These are phyloP conservation scores for Naumovozyma baii DNA, from an alignment of 805 yeast species.

Conservation along the genomic window DNA sequence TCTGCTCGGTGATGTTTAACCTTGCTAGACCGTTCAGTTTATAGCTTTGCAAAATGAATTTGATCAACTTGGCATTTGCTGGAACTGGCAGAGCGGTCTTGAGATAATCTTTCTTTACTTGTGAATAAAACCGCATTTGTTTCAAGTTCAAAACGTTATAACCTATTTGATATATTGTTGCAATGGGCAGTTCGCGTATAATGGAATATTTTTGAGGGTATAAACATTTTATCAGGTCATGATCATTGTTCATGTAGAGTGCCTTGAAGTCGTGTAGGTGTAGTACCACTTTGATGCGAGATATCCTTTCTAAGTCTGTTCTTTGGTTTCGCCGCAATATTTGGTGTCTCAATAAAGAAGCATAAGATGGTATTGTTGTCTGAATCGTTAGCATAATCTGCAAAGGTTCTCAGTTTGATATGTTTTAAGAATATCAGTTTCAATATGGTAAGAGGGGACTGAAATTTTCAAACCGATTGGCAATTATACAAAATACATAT, in stretches of 20 bases:
- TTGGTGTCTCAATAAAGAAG: not conserved
- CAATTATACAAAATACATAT: too few species aligned
- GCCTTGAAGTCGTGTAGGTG: not conserved
- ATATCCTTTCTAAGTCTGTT: not conserved
- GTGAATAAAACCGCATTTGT: not conserved
- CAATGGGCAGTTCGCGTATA: not conserved
- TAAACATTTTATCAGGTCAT: not conserved
- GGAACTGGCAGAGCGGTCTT: not conserved
- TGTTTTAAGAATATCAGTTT: too few species aligned
- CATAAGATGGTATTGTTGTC: not conserved
- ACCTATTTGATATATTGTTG: not conserved
- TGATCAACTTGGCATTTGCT: not conserved
- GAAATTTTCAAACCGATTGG: too few species aligned
- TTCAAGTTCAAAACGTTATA: not conserved
- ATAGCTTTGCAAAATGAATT: not conserved
- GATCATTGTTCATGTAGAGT: not conserved
- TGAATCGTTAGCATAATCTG: not conserved
- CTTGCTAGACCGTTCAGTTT: constrained; percentile 3
- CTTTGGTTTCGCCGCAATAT: not conserved
- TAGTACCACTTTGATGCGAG: not conserved
- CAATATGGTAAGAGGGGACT: too few species aligned
- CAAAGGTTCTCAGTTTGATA: too few species aligned
- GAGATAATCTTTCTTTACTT: not conserved
- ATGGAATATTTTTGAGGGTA: not conserved
- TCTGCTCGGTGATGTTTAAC: constrained; percentile 2